phyloP scores from a whole-genome alignment of 768 basidiomycete species.

The Tulasnella sp. region DNA sequence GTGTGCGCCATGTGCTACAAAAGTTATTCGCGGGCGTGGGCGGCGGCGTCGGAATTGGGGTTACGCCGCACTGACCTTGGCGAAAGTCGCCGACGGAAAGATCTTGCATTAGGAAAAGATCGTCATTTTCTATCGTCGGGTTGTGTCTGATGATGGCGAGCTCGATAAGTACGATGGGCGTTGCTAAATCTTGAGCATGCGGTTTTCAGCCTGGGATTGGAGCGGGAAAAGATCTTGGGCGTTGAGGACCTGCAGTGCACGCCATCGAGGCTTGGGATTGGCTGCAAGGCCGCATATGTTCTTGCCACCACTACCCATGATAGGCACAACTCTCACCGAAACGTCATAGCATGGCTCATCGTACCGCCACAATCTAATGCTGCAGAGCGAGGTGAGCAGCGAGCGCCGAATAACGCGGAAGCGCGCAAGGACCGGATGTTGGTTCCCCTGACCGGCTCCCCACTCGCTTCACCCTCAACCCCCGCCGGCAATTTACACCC shows the following conservation, averaged over 20 bases:
- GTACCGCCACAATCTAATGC: neutral
- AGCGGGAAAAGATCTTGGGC: neutral
- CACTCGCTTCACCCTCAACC: neutral
- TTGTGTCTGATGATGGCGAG: neutral
- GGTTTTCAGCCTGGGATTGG: neutral
- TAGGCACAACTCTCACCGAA: neutral
- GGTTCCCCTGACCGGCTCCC: neutral
- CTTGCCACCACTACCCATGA: neutral
- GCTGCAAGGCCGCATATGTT: neutral
- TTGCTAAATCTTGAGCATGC: neutral
- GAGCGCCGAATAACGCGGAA: neutral
- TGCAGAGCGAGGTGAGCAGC: neutral
- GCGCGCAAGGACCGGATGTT: neutral
- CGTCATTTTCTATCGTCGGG: neutral
- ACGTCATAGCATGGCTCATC: neutral
- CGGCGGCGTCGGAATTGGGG: neutral
- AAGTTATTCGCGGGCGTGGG: neutral
- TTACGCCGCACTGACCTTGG: neutral
- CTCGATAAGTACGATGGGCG: neutral
- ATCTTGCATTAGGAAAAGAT: neutral
- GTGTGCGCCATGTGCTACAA: neutral
- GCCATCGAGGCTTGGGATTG: neutral
- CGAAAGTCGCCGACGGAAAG: neutral
- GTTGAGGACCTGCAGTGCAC: neutral
- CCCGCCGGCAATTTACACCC: neutral